These are phyloP conservation scores for Hibiscus trionum DNA, from an alignment of 345 rosid genomes.

Conservation along the genomic window DNA sequence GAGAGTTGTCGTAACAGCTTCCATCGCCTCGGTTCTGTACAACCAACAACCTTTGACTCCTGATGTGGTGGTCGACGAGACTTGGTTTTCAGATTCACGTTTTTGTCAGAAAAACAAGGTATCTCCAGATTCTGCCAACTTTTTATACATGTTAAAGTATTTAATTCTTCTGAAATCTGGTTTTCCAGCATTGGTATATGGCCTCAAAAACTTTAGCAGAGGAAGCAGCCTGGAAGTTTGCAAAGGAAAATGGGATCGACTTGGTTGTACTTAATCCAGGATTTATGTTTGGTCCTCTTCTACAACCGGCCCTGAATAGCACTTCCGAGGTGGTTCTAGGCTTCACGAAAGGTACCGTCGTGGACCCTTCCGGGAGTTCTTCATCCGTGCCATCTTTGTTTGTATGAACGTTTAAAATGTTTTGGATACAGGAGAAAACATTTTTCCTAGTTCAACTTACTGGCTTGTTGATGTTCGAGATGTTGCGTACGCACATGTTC, in stretches of 20 bases:
- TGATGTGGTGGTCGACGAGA: neutral
- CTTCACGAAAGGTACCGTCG: conserved; percentile 21
- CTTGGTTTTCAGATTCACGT: neutral
- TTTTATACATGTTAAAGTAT: too few species aligned
- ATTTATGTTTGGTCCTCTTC: conserved; percentile 31
- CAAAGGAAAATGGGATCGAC: conserved; percentile 21
- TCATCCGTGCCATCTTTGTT: neutral
- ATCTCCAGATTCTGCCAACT: too few species aligned
- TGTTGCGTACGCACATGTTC: conserved; percentile 44
- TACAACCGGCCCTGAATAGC: conserved; percentile 30
- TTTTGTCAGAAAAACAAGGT: neutral
- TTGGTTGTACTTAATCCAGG: conserved; percentile 30
- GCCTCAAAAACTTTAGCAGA: conserved; percentile 26
- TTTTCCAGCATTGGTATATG: conserved; percentile 23
- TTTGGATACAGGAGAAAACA: conserved; percentile 13
- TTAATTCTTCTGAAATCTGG: neutral
- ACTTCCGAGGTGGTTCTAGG: conserved; percentile 15
- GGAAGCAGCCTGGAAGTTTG: conserved; percentile 29
- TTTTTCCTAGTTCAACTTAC: neutral
- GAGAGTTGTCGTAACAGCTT: neutral
- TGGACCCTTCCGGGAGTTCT: neutral
- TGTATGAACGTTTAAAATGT: neutral
- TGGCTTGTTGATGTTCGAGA: conserved; percentile 45
- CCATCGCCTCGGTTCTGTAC: neutral
- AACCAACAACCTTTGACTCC: neutral